These are phyloP conservation scores for Epichloe glyceriae DNA, from an alignment of 2,329 filamentous ascomycete species.

Conservation along the genomic window DNA sequence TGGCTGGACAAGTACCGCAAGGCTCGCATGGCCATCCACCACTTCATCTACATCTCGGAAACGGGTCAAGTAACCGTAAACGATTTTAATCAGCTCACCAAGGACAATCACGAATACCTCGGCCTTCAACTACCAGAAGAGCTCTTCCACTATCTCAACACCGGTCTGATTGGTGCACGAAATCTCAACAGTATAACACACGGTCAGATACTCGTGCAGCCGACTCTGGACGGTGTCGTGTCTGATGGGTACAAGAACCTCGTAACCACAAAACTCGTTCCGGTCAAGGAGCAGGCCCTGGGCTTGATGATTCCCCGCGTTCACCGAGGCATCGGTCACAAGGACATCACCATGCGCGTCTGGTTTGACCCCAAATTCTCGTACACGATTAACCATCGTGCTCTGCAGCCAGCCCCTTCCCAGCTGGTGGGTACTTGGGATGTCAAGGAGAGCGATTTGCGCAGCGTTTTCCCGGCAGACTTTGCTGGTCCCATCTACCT, in stretches of 20 bases:
- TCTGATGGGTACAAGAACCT: slow-evolving; percentile 71
- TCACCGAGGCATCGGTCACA: slow-evolving; percentile 71
- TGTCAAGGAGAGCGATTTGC: slow-evolving; percentile 47
- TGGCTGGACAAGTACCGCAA: slow-evolving; percentile 83
- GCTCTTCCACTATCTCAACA: slow-evolving; percentile 79
- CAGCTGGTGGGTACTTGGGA: slow-evolving; percentile 52
- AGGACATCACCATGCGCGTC: slow-evolving; percentile 61
- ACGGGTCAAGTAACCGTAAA: slow-evolving; percentile 67
- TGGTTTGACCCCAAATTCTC: slow-evolving; percentile 71
- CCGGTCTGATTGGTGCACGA: slow-evolving; percentile 65
- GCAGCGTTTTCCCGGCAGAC: slow-evolving; percentile 31
- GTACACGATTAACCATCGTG: slow-evolving; percentile 52
- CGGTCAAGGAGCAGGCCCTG: slow-evolving; percentile 63
- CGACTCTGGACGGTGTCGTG: slow-evolving; percentile 75
- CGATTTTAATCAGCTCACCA: slow-evolving; percentile 60
- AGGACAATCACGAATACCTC: slow-evolving; percentile 78
- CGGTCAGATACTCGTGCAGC: slow-evolving; percentile 61
- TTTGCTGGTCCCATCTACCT: slow-evolving; percentile 32
- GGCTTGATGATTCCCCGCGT: slow-evolving; percentile 67
- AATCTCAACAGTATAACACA: slow-evolving; percentile 74
- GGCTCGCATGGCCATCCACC: slow-evolving; percentile 71
- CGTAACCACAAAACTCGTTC: slow-evolving; percentile 59
- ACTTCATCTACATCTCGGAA: slow-evolving; percentile 69
- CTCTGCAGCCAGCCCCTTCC: slow-evolving; percentile 33
- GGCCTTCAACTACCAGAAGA: slow-evolving; percentile 84